phyloP scores from a whole-genome alignment of 805 yeast genomes.

The Sungouiella blattae region DNA sequence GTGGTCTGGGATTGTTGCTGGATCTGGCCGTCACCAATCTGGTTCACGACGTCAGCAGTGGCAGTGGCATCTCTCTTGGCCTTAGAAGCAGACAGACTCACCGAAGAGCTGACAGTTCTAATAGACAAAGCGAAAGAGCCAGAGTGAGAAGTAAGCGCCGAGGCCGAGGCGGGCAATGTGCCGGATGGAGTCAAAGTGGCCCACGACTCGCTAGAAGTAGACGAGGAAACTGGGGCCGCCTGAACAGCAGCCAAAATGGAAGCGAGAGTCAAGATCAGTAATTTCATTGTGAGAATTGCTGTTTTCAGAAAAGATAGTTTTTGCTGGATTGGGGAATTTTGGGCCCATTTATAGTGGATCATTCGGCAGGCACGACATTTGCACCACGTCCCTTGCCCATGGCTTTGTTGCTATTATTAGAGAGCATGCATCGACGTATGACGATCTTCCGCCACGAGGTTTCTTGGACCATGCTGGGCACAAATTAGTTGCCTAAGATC shows the following conservation, averaged over 20 bases:
- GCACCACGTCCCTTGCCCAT: neutral
- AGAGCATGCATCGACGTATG: too few species aligned
- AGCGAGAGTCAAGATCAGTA: conserved; percentile 11
- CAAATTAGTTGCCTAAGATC: neutral
- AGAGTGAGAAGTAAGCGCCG: conserved; percentile 23
- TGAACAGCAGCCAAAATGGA: conserved; percentile 14
- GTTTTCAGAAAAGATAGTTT: conserved; percentile 3
- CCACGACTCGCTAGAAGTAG: conserved; percentile 18
- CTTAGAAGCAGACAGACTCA: neutral
- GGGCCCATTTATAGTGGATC: conserved; percentile 1
- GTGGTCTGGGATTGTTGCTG: conserved; percentile 31
- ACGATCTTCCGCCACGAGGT: neutral
- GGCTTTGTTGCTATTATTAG: conserved; percentile 1
- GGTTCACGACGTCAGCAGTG: conserved; percentile 22
- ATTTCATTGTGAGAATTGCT: conserved; percentile 7
- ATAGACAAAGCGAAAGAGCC: conserved; percentile 34
- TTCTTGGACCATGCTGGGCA: neutral
- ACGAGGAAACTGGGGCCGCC: conserved; percentile 1
- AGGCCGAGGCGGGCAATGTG: conserved; percentile 18
- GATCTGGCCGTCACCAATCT: conserved; percentile 21
- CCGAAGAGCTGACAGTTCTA: conserved; percentile 18
- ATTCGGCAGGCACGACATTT: too few species aligned
- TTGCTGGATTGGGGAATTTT: neutral
- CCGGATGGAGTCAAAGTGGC: conserved; percentile 29
- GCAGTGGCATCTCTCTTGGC: conserved; percentile 8